Percentiles rank a stretch among this genome's conserved stretches.
Evolutionary conservation across 1,284 basidiomycete genomes (phyloP).

Genomic region (Fomitopsis palustris): DNA sequence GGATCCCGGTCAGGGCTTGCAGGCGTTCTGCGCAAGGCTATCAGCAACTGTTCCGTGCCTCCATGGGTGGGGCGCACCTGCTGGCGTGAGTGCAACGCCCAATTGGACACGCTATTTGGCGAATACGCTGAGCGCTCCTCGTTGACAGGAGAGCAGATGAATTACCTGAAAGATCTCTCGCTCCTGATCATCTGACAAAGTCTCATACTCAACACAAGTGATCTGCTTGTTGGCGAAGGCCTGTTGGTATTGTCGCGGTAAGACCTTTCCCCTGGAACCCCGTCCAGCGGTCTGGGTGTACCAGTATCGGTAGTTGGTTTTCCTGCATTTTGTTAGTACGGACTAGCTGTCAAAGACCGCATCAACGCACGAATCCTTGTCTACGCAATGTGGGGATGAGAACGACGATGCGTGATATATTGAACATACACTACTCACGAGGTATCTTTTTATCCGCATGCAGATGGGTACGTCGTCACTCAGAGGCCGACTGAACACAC

Average conservation of each 20-base stretch:
- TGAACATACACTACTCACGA: slow-evolving; percentile 16
- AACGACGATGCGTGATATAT: background rate
- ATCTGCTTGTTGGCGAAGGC: slow-evolving; percentile 66
- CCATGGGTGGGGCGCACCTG: slow-evolving; percentile 31
- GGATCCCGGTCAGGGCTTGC: slow-evolving; percentile 43
- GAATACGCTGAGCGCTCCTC: too few relatives aligned
- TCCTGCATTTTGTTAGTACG: slow-evolving; percentile 17
- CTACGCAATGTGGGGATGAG: slow-evolving; percentile 23
- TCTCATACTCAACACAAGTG: slow-evolving; percentile 69
- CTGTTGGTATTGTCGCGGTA: slow-evolving; percentile 48
- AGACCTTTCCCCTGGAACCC: slow-evolving; percentile 27
- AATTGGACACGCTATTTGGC: slow-evolving; percentile 49
- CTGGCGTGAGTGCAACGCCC: slow-evolving; percentile 40
- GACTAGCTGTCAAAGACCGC: background rate
- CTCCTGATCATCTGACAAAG: slow-evolving; percentile 56
- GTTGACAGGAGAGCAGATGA: background rate
- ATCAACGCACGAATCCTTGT: slow-evolving; percentile 53
- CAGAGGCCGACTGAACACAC: background rate
- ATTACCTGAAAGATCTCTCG: slow-evolving; percentile 73
- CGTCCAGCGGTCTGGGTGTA: slow-evolving; percentile 34
- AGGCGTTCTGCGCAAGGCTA: slow-evolving; percentile 35
- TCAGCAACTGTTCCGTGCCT: background rate
- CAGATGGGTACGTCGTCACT: background rate
- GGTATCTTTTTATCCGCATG: slow-evolving; percentile 19
- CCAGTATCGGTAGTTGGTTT: slow-evolving; percentile 48